Evolutionary conservation across 768 basidiomycete genomes (phyloP), one percentile per base, ranked within the genome.

Genomic region (Pleurotus tuoliensis): DNA sequence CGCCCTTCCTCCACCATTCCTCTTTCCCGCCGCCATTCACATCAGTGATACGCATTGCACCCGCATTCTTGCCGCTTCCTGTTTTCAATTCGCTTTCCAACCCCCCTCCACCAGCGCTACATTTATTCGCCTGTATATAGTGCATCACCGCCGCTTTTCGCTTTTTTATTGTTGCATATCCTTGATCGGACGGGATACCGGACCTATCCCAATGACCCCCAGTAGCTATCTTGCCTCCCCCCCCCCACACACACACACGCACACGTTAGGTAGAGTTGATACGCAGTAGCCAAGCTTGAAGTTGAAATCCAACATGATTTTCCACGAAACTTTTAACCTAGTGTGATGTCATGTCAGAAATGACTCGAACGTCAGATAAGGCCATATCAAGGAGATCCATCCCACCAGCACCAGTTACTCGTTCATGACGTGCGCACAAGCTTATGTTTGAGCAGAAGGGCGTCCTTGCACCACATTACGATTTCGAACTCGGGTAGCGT

Each of bases 131-230:
- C 25, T 53, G 51, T 25, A 41, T 39, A 53, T 53, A 18, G n/a
- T 41, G 24, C 38, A 43, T 53, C 39, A 53, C 51, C 51, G 38
- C 51, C 37, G 38, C 39, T 53, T 53, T 53, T 53, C 24, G 51
- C 15, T 40, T 40, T 43, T 53, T 40, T 41, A n/a, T 50, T 25
- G 39, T 41, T 37, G 39, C 51, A 53, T 41, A 53, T 7, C 15
- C 39, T 53, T 53, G 51, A 53, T 53, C 51, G 43, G 51, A 53
- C 37, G 51, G 51, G 51, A 53, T 53, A 15, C 16, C 24, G 24
- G 46, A 53, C 37, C 39, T 24, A 53, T 53, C 51, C 51, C 51
- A 53, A 53, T 38, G 51, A 22, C 24, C 25, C 30, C 30, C 24
- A 53, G 38, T 53, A 53, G 51, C 18, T 53, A 53, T 39, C 48